These are phyloP conservation scores for Diospyros kaki DNA, from an alignment of 148 eudicot genomes.

Conservation along the genomic window DNA sequence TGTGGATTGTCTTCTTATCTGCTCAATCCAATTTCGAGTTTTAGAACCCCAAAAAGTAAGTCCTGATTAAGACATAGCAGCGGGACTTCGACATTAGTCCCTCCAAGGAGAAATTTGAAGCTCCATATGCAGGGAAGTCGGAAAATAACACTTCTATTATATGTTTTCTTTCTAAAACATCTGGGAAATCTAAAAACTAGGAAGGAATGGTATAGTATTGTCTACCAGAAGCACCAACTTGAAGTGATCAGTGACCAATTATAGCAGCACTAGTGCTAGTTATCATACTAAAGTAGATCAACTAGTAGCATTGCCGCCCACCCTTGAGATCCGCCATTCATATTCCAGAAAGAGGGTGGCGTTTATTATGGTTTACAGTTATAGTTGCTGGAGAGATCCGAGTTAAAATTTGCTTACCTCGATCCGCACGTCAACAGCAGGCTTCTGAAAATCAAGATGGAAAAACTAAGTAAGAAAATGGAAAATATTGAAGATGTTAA, in stretches of 20 bases:
- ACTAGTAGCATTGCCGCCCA: neutral
- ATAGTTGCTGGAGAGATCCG: neutral
- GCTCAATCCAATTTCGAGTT: neutral
- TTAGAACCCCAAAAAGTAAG: neutral
- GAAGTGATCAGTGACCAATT: no score
- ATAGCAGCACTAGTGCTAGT: no score
- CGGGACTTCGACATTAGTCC: neutral
- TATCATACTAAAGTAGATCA: neutral
- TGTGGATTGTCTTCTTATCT: conserved; percentile 38
- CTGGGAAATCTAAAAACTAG: neutral
- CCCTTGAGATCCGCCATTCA: neutral
- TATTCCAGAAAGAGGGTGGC: neutral
- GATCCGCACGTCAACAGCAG: conserved; percentile 22
- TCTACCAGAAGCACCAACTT: neutral
- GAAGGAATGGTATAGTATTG: neutral
- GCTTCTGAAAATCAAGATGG: conserved; percentile 23
- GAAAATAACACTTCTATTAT: neutral
- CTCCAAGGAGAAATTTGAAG: neutral
- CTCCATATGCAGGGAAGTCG: neutral
- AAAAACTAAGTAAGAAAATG: neutral
- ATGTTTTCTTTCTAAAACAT: neutral
- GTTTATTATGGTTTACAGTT: neutral
- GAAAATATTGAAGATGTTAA: neutral
- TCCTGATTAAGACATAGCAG: no score
- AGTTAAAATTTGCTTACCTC: conserved; percentile 23